A percentile compares a stretch with the other conserved stretches of the same genome.
Evolutionary conservation across 768 basidiomycete species (phyloP).

Genomic region (Suillus bovinus): DNA sequence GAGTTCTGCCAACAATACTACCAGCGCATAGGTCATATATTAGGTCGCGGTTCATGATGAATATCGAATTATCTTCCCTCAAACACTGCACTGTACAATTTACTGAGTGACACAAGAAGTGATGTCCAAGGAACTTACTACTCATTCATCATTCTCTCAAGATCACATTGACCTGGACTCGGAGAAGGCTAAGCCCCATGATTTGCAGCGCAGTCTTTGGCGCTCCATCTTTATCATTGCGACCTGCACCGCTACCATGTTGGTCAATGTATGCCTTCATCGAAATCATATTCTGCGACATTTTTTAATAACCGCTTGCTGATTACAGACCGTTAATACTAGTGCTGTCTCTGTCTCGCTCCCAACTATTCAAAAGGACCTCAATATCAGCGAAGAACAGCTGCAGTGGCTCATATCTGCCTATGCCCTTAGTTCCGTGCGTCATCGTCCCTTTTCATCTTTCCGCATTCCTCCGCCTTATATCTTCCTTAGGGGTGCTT

Average conservation of each 20-base stretch:
- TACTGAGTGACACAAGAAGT: neutral
- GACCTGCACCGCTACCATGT: conserved; percentile 42
- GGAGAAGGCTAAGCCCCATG: conserved; percentile 12
- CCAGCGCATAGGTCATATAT: neutral
- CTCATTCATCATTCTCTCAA: conserved; percentile 6
- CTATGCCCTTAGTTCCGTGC: conserved; percentile 64
- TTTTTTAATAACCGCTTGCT: neutral
- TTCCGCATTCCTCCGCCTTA: neutral
- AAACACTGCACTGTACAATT: neutral
- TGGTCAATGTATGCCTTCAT: conserved; percentile 33
- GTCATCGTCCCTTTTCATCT: conserved; percentile 18
- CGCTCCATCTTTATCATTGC: conserved; percentile 31
- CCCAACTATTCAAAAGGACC: conserved; percentile 49
- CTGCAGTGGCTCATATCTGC: conserved; percentile 71
- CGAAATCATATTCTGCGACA: neutral
- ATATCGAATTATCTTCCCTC: neutral
- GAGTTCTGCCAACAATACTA: no score
- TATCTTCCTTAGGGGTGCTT: conserved; percentile 61
- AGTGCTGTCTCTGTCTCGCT: conserved; percentile 53
- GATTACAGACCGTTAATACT: conserved; percentile 28
- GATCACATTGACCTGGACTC: no score
- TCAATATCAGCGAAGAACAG: conserved; percentile 50
- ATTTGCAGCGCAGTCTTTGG: conserved; percentile 20
- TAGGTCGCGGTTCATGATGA: neutral
- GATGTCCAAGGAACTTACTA: conserved; percentile 17